Conservation (phyloP, 2,329 filamentous ascomycete genomes). For the Pseudogymnoascus sp. region DNA sequence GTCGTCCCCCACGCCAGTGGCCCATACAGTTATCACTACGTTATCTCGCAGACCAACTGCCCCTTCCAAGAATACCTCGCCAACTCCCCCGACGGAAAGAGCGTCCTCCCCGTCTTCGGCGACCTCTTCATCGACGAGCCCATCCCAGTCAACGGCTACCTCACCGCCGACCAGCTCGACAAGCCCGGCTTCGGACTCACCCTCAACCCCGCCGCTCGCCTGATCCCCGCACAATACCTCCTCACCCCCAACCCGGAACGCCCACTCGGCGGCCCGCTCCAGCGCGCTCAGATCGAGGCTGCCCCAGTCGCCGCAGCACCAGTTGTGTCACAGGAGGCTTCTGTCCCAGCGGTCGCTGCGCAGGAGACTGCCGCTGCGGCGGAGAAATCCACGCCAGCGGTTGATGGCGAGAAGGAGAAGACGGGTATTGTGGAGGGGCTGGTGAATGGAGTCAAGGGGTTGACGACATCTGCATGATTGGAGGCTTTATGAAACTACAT, state of each 20-base stretch:
- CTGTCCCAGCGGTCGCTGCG: not conserved
- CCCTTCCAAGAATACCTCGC: conserved; percentile 96
- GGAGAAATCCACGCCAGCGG: conserved; percentile 14
- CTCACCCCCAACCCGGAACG: conserved; percentile 56
- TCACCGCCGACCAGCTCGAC: conserved; percentile 72
- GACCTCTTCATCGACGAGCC: conserved; percentile 87
- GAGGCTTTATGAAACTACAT: not conserved
- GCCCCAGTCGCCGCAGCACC: not conserved
- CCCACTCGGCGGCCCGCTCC: conserved; percentile 28
- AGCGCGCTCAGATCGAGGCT: not conserved
- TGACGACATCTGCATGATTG: conserved; percentile 14
- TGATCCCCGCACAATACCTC: conserved; percentile 68
- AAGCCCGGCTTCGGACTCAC: conserved; percentile 88
- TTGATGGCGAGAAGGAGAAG: conserved; percentile 21
- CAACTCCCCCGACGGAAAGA: conserved; percentile 85
- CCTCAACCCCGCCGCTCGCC: conserved; percentile 65
- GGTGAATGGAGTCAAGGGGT: conserved; percentile 20
- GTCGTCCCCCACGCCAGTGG: conserved; percentile 93
- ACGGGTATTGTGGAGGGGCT: conserved; percentile 30
- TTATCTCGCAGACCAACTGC: conserved; percentile 84
- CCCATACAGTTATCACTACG: conserved; percentile 93
- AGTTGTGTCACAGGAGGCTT: not conserved
- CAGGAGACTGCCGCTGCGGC: conserved; percentile 9
- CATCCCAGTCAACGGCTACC: conserved; percentile 73
- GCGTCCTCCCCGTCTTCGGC: conserved; percentile 84